Base-by-base conservation (phyloP, 148 eudicot species). In the Amaranthus cruentus region DNA sequence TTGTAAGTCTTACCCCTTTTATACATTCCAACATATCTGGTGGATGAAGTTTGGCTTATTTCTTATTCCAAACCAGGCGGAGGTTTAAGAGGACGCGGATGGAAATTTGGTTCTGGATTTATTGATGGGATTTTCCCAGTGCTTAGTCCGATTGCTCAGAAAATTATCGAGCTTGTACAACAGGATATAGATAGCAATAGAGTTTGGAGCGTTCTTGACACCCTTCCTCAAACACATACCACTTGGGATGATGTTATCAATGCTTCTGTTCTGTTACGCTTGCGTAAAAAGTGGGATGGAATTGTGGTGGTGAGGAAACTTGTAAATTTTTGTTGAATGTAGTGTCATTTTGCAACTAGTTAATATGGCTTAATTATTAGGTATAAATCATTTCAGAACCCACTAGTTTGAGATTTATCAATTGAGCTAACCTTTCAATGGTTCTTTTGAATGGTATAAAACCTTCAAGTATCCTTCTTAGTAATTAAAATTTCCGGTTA, bases 61-160 rank as follows among this genome's bases (percentile, higher is more conserved):
- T 48, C 44, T 62, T 55, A 7, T 54, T 6, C 52, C 2, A 59
- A 42, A 76, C 48, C 64, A 92, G 97, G 93, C 47, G 93, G 97
- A 62, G 89, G 93, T 50, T 80, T 92, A 73, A 87, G 96, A 69
- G 93, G 97, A 71, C 81, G 80, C 47, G 97, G 97, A 69, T 92
- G 96, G 96, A 88, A 90, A 78, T 92, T 85, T 69, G 97, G 97
- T 43, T 92, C 96, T 48, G 93, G 97, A 49, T 92, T 90, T 79
- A 91, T 92, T 54, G 97, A 92, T 73, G 97, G 97, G 6, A 78
- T 92, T 75, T 92, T 92, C 68, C 97, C 97, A 0, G 96, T 92
- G 46, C 83, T 92, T 66, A 90, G 96, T 77, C 93, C 93, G 9
- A 66, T 78, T 62, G 91, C 93, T 8, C 87, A 79, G 65, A 84